phyloP scores from a whole-genome alignment of 352 stramenopile genomes.

The Sclerospora graminicola region DNA sequence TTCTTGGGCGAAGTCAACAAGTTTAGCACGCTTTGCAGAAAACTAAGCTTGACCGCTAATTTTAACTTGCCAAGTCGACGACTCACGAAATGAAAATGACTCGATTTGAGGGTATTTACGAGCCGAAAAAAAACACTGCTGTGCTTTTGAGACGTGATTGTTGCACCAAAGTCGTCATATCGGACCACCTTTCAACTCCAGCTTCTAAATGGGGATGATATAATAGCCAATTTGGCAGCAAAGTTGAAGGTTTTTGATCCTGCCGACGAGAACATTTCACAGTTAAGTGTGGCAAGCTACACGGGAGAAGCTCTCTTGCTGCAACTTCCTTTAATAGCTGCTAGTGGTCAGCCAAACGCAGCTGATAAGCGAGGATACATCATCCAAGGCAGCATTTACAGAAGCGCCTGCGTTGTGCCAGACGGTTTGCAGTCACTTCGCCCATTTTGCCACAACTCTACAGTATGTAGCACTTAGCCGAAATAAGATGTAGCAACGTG shows the following conservation, averaged over 20 bases:
- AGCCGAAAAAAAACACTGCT: too few relatives aligned
- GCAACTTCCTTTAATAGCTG: conserved; percentile 36
- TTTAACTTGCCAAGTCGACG: too few relatives aligned
- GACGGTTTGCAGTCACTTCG: conserved; percentile 38
- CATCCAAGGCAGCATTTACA: conserved; percentile 55
- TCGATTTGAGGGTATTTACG: too few relatives aligned
- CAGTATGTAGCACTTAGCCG: not conserved
- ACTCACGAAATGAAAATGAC: too few relatives aligned
- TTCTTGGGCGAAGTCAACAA: conserved; percentile 21
- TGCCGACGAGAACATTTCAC: too few relatives aligned
- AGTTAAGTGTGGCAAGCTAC: too few relatives aligned
- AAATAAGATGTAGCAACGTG: conserved; percentile 1
- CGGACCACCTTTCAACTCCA: too few relatives aligned
- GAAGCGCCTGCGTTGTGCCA: conserved; percentile 32
- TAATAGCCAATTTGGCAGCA: too few relatives aligned
- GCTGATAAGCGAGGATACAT: conserved; percentile 38
- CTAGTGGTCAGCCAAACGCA: not conserved
- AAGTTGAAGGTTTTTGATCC: too few relatives aligned
- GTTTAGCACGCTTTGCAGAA: conserved; percentile 25
- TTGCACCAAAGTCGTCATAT: too few relatives aligned
- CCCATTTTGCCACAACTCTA: conserved; percentile 40
- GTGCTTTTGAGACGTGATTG: too few relatives aligned
- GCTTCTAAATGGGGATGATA: too few relatives aligned
- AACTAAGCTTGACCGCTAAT: conserved; percentile 5
- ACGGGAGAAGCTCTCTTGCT: conserved; percentile 24